Evolutionary conservation across 768 basidiomycete genomes (phyloP), one percentile per base, ranked within the genome.

Genomic region (Pleurotus eryngii): DNA sequence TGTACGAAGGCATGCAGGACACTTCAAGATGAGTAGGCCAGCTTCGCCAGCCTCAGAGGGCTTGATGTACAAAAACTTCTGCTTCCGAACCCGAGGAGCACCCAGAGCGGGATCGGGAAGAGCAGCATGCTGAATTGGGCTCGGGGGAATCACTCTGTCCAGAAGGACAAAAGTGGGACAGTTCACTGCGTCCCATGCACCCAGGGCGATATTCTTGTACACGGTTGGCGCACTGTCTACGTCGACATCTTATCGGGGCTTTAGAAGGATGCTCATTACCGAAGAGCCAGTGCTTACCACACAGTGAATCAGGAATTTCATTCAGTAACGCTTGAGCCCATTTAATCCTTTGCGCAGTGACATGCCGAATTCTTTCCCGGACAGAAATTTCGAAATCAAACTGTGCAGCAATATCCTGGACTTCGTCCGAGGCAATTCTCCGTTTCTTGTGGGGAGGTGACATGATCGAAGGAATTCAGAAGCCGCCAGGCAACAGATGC

Each of bases 341-440:
- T 53, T 72, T 66, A 38, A 83, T 79, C 37, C 81, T 72, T 6
- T 75, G 71, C 60, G 80, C 69, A 27, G 80, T 59, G 3, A 75
- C 76, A 49, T 71, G 64, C 15, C 70, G 68, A 27, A 82, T 61
- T 51, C 76, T 73, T 54, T 73, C 64, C 47, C 76, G 72, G 17
- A 82, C 55, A 5, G 71, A 69, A 40, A 83, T 79, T 62, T 83
- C 81, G 3, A 79, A 64, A 61, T 79, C 73, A 48, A 83, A 65
- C 60, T 82, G 78, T 17, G 51, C n/a, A 22, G 38, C 51, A n/a
- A 54, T 43, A 15, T 54, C 51, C 18, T 54, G 37, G 38, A 42
- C 24, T 3, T 14, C 30, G 7, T 27, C 14, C 12, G 49, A 35
- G 22, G 46, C 14, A 17, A 48, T 15, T 22, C 49, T 30, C 30